These are phyloP conservation scores for Aspergillus costaricaensis DNA, from an alignment of 2,329 filamentous ascomycete genomes.

Conservation along the genomic window DNA sequence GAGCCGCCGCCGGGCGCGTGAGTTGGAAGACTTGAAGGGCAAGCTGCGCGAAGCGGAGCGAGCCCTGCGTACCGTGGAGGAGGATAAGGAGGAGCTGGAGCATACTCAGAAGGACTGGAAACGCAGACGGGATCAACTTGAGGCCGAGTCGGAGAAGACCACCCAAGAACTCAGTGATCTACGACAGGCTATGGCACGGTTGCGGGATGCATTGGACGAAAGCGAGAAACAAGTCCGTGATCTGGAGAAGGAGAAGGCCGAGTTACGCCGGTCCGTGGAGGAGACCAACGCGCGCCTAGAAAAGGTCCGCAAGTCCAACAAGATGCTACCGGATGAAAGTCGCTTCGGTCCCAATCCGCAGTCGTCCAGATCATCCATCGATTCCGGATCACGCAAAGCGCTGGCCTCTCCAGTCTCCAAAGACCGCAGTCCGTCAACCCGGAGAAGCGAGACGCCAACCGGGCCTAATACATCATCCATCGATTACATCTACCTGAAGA, in stretches of 20 bases:
- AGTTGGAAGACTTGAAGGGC: conserved; percentile 81
- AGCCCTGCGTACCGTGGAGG: conserved; percentile 67
- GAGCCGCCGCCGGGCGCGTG: conserved; percentile 73
- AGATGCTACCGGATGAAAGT: conserved; percentile 61
- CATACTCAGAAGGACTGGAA: conserved; percentile 73
- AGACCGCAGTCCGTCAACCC: conserved; percentile 35
- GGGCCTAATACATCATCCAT: conserved; percentile 38
- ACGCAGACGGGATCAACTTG: conserved; percentile 72
- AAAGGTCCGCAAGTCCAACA: conserved; percentile 71
- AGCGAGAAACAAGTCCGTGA: conserved; percentile 82
- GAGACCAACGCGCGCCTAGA: conserved; percentile 77
- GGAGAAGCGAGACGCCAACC: conserved; percentile 42
- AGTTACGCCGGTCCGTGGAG: conserved; percentile 74
- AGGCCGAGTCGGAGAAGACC: conserved; percentile 68
- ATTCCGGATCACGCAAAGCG: conserved; percentile 51
- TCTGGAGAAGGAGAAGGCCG: conserved; percentile 77
- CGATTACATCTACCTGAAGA: conserved; percentile 67
- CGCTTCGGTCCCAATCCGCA: conserved; percentile 50
- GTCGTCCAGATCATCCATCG: conserved; percentile 61
- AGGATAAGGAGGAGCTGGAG: conserved; percentile 78
- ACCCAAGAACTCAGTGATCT: conserved; percentile 74
- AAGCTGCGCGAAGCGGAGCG: conserved; percentile 81
- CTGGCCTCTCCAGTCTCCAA: conserved; percentile 52
- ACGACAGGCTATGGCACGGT: conserved; percentile 71
- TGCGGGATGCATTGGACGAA: conserved; percentile 80